Base-by-base conservation (phyloP, 352 stramenopile genomes). In the Globisporangium canariense region DNA sequence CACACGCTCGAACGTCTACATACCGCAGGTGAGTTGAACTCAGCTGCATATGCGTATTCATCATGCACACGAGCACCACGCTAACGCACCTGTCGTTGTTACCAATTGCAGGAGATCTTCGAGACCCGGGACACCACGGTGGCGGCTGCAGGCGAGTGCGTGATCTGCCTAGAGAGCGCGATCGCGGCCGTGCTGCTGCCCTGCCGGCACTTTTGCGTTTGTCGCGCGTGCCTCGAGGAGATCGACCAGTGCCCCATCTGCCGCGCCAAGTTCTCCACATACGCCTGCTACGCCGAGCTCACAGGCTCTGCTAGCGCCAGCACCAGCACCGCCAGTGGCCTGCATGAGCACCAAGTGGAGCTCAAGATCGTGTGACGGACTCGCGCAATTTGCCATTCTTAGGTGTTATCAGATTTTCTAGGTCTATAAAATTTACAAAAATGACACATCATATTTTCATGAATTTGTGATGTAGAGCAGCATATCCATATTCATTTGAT, bases 211-310 rank as follows among this genome's bases (percentile, higher is more conserved):
- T 70, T 83, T 22, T 91, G 83, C 70, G 78, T 91, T 28, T 91
- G 83, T 49, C 68, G 67, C 36, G 68, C 68, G 28, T 91, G 83
- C 40, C 80, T 90, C 14, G 64, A 85, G 28, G 79, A 90, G 68
- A 91, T 91, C 58, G 80, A 91, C 32, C 76, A 77, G 32, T 91
- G 83, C 20, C 81, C 83, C 13, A 90, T 91, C 66, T 91, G 80
- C 68, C 76, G 83, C 38, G 55, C 77, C 53, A 76, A 71, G 38
- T 90, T 91, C 63, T 64, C 68, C 34, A 83, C 79, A 18, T 91
- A 89, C 67, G 66, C 74, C 18, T 77, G 75, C 67, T 86, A 70
- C 49, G 58, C 69, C 22, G 66, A 72, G 6, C 2, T 20, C 14
- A 32, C 16, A 43, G 7, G n/a, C 25, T 28, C 25, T 28, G 2